Base-by-base conservation (phyloP, 2,329 filamentous ascomycete genomes). In the Aureobasidium sp. region DNA sequence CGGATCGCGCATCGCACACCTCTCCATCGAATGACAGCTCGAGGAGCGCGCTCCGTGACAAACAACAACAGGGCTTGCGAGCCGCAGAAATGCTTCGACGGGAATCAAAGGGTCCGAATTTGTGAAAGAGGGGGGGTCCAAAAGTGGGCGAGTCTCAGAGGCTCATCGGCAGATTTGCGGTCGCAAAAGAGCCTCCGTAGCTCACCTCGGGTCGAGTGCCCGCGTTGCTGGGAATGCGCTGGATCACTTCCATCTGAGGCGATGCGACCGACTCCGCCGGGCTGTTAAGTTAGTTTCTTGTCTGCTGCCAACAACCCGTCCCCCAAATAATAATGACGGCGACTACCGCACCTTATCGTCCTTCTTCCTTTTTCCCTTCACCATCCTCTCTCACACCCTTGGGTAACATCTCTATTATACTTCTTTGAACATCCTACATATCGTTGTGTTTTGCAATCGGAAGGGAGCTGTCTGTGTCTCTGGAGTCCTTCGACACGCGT, bases 251-350 rank as follows among this genome's bases (percentile, higher is more conserved):
- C 53, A 57, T 57, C 53, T 44, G 27, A 44, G 39, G 53, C n/a
- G 39, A 39, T 44, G 34, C 17, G 39, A 37, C 42, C 55, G 55
- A 12, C 32, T 58, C 55, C 42, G 55, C 41, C 52, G 52, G 17
- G 32, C 52, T 55, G 52, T 42, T 55, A 55, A 37, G 52, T 42
- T 44, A 55, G 52, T 42, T 44, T 37, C 53, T 36, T 44, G 53
- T 27, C 53, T 57, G 53, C 41, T 57, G 29, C 39, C n/a, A 55
- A 39, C 29, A 46, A 42, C 39, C 52, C 29, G 10, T 17, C 53
- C 41, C 41, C 41, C 53, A 20, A 26, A 46, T 32, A 13, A n/a
- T 20, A 1, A 20, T 20, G 20, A 46, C 53, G 42, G 32, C 6
- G 36, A 39, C 27, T 58, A 56, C 37, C 52, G 52, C 27, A n/a